Evolutionary conservation across 768 basidiomycete genomes (phyloP), one percentile per base, ranked within the genome.

Genomic region (Gyrodon lividus): DNA sequence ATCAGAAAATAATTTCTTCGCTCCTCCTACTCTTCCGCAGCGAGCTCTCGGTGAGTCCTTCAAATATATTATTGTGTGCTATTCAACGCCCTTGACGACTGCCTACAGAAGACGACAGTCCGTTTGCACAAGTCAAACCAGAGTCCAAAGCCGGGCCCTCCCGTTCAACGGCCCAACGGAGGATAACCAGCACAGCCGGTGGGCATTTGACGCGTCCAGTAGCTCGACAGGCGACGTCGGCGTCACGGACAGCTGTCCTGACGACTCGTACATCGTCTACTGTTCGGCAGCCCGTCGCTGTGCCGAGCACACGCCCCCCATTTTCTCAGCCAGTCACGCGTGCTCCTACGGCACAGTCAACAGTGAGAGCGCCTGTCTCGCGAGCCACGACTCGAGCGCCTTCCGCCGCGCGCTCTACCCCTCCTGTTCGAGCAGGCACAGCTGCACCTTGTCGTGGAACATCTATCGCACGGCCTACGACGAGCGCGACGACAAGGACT

Each of bases 31-130:
- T 5, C 50, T 68, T 26, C 57, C 59, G 0, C 59, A 59, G 38
- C 58, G 26, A 49, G 54, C 65, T 38, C 51, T 68, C 2, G 62
- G 67, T 69, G 47, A 43, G 68, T 33, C 24, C 33, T 28, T 39
- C n/a, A 20, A 5, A 22, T 13, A 17, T 4, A 13, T 43, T 6
- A 3, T 13, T 26, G 6, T 6, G 16, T 13, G 16, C 43, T 39
- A 47, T 22, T 50, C 4, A 34, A 52, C 24, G 12, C 14, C 16
- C n/a, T 40, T 44, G 7, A 23, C 22, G 6, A 14, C 10, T 9
- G 3, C 33, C 9, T 7, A 17, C 43, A 67, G 66, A 59, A 39
- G 69, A 70, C 37, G 69, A 70, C 28, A 44, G 62, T 43, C 67
- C 65, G 5, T 70, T 68, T 46, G 57, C 55, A 10, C 56, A 44